These are phyloP conservation scores for Westerdykella aurantiaca DNA, from an alignment of 2,329 filamentous ascomycete genomes.

Conservation along the genomic window DNA sequence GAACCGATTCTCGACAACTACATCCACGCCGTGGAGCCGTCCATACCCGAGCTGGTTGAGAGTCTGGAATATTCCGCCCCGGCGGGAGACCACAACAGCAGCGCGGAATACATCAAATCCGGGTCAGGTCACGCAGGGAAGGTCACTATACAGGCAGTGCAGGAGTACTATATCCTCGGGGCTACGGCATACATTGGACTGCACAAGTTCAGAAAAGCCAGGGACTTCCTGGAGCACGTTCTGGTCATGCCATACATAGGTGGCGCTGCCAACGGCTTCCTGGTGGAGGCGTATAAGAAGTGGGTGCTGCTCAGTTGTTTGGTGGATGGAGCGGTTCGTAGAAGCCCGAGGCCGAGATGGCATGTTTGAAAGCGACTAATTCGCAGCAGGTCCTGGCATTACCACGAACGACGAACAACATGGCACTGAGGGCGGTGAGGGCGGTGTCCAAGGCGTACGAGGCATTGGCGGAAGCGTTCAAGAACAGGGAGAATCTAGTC, in stretches of 20 bases:
- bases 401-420: constrained; percentile 52
- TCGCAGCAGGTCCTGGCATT: constrained; percentile 40
- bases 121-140: constrained; percentile 53
- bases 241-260: constrained; percentile 61
- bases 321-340: constrained; percentile 55
- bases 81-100: constrained; percentile 40
- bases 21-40: constrained; percentile 59
- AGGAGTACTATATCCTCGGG: constrained; percentile 50
- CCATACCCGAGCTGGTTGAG: constrained; percentile 24
- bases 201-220: constrained; percentile 40
- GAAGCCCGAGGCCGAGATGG: not conserved
- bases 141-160: constrained; percentile 49
- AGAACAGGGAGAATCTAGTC: constrained; percentile 42
- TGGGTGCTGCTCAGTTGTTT: constrained; percentile 77
- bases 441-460: constrained; percentile 64
- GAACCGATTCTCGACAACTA: constrained; percentile 59
- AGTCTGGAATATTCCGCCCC: constrained; percentile 36
- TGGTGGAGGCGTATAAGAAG: constrained; percentile 87
- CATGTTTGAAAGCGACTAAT: not conserved
- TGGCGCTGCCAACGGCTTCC: constrained; percentile 63
- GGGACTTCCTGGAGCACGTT: constrained; percentile 44
- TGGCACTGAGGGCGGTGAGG: constrained; percentile 53
- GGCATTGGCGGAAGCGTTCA: constrained; percentile 62
- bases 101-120: constrained; percentile 55
- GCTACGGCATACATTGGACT: constrained; percentile 45